phyloP scores from a whole-genome alignment of 352 stramenopile species.

The Aphanomyces stellatus region DNA sequence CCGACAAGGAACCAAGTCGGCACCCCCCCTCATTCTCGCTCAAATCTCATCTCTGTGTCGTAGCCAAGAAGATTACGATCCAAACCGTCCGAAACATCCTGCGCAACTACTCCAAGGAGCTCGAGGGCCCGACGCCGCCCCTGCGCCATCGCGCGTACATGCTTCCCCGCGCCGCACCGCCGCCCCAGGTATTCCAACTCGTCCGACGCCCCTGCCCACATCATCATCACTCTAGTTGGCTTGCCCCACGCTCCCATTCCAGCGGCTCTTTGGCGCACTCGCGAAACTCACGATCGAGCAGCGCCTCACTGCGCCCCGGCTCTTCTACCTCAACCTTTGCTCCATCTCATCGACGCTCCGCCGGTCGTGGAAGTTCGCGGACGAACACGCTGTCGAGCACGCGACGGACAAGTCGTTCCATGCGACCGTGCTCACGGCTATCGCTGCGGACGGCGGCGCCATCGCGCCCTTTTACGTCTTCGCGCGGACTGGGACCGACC shows the following conservation, averaged over 20 bases:
- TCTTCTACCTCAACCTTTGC: conserved; percentile 18
- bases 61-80: conserved; percentile 18
- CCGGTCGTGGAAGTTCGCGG: conserved; percentile 7
- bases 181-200: too few species aligned
- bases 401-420: conserved; percentile 11
- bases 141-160: not conserved
- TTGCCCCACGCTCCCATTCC: not conserved
- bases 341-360: conserved; percentile 7
- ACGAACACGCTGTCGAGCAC: not conserved
- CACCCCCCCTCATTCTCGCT: not conserved
- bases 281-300: conserved; percentile 1
- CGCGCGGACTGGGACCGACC: not conserved
- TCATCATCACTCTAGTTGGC: too few species aligned
- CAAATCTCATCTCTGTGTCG: not conserved
- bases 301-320: not conserved
- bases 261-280: conserved; percentile 9
- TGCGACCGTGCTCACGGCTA: conserved; percentile 7
- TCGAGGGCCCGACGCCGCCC: not conserved
- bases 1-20: conserved; percentile 4
- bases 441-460: not conserved
- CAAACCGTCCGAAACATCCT: conserved; percentile 16
- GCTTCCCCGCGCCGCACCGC: not conserved
- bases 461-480: conserved; percentile 13
- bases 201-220: too few species aligned
- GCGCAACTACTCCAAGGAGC: conserved; percentile 18